These are phyloP conservation scores for Aspergillus haitiensis DNA, from an alignment of 495 filamentous ascomycete species.

Conservation along the genomic window DNA sequence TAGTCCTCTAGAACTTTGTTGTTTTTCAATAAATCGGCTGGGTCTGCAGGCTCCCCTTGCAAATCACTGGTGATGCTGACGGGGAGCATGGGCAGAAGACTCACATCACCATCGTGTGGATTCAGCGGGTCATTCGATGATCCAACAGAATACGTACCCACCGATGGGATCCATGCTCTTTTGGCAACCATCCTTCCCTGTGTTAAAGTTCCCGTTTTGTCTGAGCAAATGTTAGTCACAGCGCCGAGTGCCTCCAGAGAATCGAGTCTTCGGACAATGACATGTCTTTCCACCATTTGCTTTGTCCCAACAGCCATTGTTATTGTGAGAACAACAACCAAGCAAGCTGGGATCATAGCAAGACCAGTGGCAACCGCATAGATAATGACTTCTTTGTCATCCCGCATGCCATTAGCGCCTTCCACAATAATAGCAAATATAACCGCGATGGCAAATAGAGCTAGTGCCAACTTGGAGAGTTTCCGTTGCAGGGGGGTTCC, in stretches of 20 bases:
- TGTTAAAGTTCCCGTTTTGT: slow-evolving; percentile 71
- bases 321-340: slow-evolving; percentile 75
- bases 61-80: slow-evolving; percentile 31
- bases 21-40: slow-evolving; percentile 40
- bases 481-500: slow-evolving; percentile 70
- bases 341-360: slow-evolving; percentile 71
- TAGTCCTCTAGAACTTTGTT: slow-evolving; percentile 51
- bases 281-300: slow-evolving; percentile 68
- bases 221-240: slow-evolving; percentile 71
- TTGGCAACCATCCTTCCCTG: slow-evolving; percentile 78
- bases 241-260: slow-evolving; percentile 68
- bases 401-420: slow-evolving; percentile 58
- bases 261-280: slow-evolving; percentile 66
- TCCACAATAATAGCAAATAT: slow-evolving; percentile 70
- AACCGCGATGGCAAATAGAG: slow-evolving; percentile 68
- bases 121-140: slow-evolving; percentile 57
- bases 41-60: slow-evolving; percentile 28
- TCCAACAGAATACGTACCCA: slow-evolving; percentile 61
- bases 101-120: slow-evolving; percentile 54
- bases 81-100: slow-evolving; percentile 39
- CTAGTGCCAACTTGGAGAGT: slow-evolving; percentile 66
- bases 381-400: slow-evolving; percentile 63
- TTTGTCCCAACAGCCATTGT: slow-evolving; percentile 73
- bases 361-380: slow-evolving; percentile 71
- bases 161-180: slow-evolving; percentile 73